Conservation (phyloP, 768 basidiomycete species). For the Phylloporus rhodoxanthus region DNA sequence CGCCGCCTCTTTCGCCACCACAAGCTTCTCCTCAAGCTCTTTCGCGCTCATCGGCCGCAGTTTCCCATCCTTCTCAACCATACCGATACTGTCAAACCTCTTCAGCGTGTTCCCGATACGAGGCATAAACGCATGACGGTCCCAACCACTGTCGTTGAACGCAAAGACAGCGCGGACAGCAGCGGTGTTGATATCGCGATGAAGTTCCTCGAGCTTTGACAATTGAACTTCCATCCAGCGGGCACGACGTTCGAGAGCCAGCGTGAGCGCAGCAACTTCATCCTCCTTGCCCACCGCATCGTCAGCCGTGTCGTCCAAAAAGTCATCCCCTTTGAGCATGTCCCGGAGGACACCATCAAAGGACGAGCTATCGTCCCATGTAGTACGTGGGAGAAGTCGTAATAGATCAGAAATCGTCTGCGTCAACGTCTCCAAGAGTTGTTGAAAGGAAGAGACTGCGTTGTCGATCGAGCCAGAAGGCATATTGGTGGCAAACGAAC, state of each 20-base stretch:
- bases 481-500: constrained; percentile 72
- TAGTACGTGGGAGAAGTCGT: constrained; percentile 78
- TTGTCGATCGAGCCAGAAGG: constrained; percentile 87
- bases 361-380: constrained; percentile 87
- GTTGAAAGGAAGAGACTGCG: constrained; percentile 85
- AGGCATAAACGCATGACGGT: constrained; percentile 61
- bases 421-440: constrained; percentile 80
- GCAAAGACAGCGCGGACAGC: constrained; percentile 76
- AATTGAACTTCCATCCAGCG: constrained; percentile 92
- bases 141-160: constrained; percentile 86
- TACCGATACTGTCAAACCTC: constrained; percentile 63
- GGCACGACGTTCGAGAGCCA: constrained; percentile 82
- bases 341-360: constrained; percentile 82
- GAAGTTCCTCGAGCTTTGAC: constrained; percentile 82
- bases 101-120: constrained; percentile 61
- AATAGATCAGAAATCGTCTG: constrained; percentile 86
- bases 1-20: constrained; percentile 64
- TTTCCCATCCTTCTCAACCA: constrained; percentile 41
- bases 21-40: constrained; percentile 71
- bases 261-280: constrained; percentile 77
- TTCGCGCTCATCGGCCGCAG: constrained; percentile 53
- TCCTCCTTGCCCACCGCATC: constrained; percentile 65
- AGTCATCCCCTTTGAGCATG: constrained; percentile 86
- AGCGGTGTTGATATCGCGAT: constrained; percentile 85
- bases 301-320: constrained; percentile 69